A percentile compares a stretch with the other conserved stretches of the same genome.
Evolutionary conservation across 805 yeast species (phyloP).

Genomic region (Candida parachauliodes): DNA sequence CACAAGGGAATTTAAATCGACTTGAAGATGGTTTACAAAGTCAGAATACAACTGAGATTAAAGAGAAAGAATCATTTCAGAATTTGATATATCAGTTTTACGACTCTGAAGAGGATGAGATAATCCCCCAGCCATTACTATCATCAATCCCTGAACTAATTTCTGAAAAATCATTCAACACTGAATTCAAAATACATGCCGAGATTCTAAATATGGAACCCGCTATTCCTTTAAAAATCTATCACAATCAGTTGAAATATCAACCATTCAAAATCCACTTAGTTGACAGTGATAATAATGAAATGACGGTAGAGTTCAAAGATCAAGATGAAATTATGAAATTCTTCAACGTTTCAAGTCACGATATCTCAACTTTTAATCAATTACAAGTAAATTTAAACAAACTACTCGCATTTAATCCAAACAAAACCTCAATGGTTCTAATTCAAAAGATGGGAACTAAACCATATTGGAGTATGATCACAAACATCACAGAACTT

Average conservation of each 20-base stretch:
- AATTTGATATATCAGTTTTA: too few relatives aligned
- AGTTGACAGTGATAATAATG: constrained; percentile 8
- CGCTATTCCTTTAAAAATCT: background rate
- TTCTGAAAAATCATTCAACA: background rate
- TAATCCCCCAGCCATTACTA: too few relatives aligned
- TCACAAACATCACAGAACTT: background rate
- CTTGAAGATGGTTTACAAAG: too few relatives aligned
- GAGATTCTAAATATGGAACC: background rate
- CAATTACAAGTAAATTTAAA: constrained; percentile 9
- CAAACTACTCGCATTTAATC: constrained; percentile 6
- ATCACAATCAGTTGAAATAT: constrained; percentile 23
- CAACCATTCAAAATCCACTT: constrained; percentile 21
- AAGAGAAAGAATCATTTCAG: too few relatives aligned
- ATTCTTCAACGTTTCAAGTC: constrained; percentile 15
- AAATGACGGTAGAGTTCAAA: constrained; percentile 19
- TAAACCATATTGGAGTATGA: background rate
- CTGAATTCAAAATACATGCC: background rate
- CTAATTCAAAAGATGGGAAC: background rate
- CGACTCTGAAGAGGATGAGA: too few relatives aligned
- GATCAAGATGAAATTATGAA: constrained; percentile 21
- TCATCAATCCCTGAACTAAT: too few relatives aligned
- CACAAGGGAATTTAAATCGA: background rate
- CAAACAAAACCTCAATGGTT: background rate
- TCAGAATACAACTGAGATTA: too few relatives aligned
- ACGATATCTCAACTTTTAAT: constrained; percentile 9